phyloP scores from a whole-genome alignment of 768 basidiomycete genomes.

The Leucogyrophana mollusca region DNA sequence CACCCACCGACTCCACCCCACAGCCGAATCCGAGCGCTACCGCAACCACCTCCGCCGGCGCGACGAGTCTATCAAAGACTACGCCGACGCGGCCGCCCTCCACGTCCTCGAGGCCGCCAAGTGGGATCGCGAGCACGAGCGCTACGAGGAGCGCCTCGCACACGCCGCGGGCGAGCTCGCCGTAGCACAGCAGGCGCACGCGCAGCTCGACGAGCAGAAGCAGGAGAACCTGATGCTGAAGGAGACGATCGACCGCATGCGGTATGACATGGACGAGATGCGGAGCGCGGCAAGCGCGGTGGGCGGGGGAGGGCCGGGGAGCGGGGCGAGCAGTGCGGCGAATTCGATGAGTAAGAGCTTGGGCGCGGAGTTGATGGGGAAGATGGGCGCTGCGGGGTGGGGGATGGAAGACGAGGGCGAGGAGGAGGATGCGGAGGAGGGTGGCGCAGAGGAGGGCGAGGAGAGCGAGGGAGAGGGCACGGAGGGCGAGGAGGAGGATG shows the following conservation, averaged over 20 bases:
- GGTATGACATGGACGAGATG: conserved; percentile 93
- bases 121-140: conserved; percentile 64
- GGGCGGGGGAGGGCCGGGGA: conserved; percentile 30
- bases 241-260: conserved; percentile 94
- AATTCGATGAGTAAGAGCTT: conserved; percentile 71
- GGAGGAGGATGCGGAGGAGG: conserved; percentile 38
- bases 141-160: conserved; percentile 68
- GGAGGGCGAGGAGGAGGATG: conserved; percentile 62
- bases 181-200: conserved; percentile 68
- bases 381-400: conserved; percentile 49
- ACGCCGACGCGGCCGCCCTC: conserved; percentile 57
- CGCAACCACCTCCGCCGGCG: conserved; percentile 71
- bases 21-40: too few relatives aligned
- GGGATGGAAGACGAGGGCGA: conserved; percentile 38
- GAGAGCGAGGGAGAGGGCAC: conserved; percentile 50
- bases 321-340: conserved; percentile 46
- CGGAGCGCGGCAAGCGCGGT: conserved; percentile 42
- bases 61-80: conserved; percentile 68
- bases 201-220: conserved; percentile 86
- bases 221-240: conserved; percentile 91
- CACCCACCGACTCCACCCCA: conserved; percentile 75
- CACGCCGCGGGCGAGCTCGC: conserved; percentile 72
- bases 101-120: conserved; percentile 68
- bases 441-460: conserved; percentile 28
- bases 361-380: conserved; percentile 69